Conservation (phyloP, 2,329 filamentous ascomycete species). For the Penicillium sp. region DNA sequence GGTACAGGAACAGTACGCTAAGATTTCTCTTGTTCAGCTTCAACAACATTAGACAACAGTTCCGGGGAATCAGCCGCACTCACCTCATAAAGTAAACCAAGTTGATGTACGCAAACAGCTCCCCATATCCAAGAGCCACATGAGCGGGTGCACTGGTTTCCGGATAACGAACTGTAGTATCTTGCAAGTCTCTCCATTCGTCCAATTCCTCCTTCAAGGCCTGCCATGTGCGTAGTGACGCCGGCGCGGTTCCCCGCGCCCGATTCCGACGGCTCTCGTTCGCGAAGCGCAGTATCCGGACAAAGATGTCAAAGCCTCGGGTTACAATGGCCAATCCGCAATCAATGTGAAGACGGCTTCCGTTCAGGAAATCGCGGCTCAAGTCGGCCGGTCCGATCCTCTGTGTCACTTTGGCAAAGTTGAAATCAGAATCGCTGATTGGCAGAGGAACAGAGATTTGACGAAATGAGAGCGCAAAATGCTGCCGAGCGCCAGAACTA, state of each 20-base stretch:
- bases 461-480: conserved; percentile 43
- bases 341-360: conserved; percentile 36
- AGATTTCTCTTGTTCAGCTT: neutral
- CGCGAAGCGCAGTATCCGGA: conserved; percentile 42
- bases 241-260: conserved; percentile 18
- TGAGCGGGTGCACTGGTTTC: conserved; percentile 41
- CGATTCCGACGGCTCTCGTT: conserved; percentile 41
- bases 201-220: conserved; percentile 39
- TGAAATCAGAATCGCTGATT: conserved; percentile 43
- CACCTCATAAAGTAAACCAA: conserved; percentile 45
- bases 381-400: conserved; percentile 38
- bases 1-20: conserved; percentile 42
- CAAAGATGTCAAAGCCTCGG: conserved; percentile 44
- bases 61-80: neutral
- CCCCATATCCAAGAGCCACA: conserved; percentile 42
- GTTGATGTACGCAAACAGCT: conserved; percentile 46
- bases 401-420: conserved; percentile 32
- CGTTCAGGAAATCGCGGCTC: conserved; percentile 27
- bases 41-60: neutral
- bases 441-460: conserved; percentile 44
- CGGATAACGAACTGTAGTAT: conserved; percentile 39
- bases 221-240: conserved; percentile 34
- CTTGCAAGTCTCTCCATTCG: conserved; percentile 42
- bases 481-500: conserved; percentile 42
- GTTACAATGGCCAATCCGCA: conserved; percentile 41